Evolutionary conservation across 441 rosid species (phyloP), one percentile per base, ranked within the genome.

Genomic region (Aquilaria agallochum): DNA sequence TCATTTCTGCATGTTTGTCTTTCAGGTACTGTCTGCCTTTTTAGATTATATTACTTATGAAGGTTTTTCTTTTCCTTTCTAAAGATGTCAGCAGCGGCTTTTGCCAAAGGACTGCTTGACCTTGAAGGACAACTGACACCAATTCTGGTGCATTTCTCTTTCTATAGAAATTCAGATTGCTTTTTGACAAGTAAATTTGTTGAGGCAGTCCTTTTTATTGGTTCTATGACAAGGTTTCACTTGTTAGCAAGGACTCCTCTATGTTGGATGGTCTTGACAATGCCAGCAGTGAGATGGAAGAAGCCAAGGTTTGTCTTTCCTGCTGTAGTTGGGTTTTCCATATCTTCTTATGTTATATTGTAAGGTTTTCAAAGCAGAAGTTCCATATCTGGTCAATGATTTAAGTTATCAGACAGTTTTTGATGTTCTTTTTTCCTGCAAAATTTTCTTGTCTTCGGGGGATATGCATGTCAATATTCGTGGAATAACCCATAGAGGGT

Each of bases 81-180:
- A 5, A 36, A 96, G 99, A 96, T 96, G 99, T 96, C 99, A 71
- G 99, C 98, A 55, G 99, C 99, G 70, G 99, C 98, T 60, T 96
- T 96, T 79, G 99, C 99, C 11, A 96, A 96, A 84, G 99, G 99
- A 73, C 93, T 96, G 66, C 98, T 96, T 72, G 99, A 96, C 76
- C 80, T 96, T 56, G 99, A 96, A 89, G 99, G 99, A 74, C 99
- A 82, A 72, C 79, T 96, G 67, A 96, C 99, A 11, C 99, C 99
- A 51, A 96, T 96, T 68, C 85, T 93, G 98, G 99, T 92, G 53
- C 71, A 83, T 72, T 50, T 36, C 50, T 27, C 72, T 65, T 59
- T 59, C 63, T 47, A 52, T 63, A 45, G 31, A 53, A 60, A 30
- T 55, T 67, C 58, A 56, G 44, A 53, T 59, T 53, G 57, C 65